Evolutionary conservation across 768 basidiomycete species (phyloP).

Genomic region (Pseudohyphozyma bogoriensis): DNA sequence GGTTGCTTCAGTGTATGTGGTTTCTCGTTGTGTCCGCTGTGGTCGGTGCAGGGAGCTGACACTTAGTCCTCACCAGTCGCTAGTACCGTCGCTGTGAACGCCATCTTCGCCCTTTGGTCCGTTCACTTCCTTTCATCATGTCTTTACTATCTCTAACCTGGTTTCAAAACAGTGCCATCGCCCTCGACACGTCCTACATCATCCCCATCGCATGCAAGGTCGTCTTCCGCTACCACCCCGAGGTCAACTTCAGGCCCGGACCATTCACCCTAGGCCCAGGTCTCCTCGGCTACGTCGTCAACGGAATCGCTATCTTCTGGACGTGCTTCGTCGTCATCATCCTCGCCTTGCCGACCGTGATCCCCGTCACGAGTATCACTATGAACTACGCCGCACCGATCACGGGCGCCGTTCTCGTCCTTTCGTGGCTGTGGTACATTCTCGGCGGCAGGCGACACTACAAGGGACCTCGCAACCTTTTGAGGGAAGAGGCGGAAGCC

Average conservation of each 20-base stretch:
- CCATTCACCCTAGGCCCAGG: slow-evolving; percentile 36
- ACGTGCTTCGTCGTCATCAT: slow-evolving; percentile 36
- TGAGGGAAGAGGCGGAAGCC: not conserved
- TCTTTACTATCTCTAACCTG: slow-evolving; percentile 1
- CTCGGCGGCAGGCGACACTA: slow-evolving; percentile 36
- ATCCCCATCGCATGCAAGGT: slow-evolving; percentile 30
- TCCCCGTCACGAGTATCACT: slow-evolving; percentile 11
- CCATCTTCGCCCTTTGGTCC: slow-evolving; percentile 29
- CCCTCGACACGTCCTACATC: slow-evolving; percentile 25
- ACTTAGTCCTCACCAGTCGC: slow-evolving; percentile 15
- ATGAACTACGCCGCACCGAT: slow-evolving; percentile 34
- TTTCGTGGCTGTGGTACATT: slow-evolving; percentile 34
- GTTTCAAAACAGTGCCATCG: slow-evolving; percentile 12
- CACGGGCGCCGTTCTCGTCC: slow-evolving; percentile 33
- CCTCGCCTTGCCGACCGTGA: slow-evolving; percentile 29
- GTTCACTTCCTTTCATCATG: not conserved
- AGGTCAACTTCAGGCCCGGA: slow-evolving; percentile 35
- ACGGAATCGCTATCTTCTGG: slow-evolving; percentile 29
- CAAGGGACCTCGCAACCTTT: slow-evolving; percentile 32
- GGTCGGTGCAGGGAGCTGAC: not conserved
- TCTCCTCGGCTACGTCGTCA: slow-evolving; percentile 12
- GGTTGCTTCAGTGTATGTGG: slow-evolving; percentile 17
- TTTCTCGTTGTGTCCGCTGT: not conserved
- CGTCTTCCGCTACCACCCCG: slow-evolving; percentile 30
- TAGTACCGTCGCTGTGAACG: slow-evolving; percentile 27